Evolutionary conservation across 2,329 filamentous ascomycete species (phyloP), one percentile per base, ranked within the genome.

Genomic region (Dryadomyces sulphureus): DNA sequence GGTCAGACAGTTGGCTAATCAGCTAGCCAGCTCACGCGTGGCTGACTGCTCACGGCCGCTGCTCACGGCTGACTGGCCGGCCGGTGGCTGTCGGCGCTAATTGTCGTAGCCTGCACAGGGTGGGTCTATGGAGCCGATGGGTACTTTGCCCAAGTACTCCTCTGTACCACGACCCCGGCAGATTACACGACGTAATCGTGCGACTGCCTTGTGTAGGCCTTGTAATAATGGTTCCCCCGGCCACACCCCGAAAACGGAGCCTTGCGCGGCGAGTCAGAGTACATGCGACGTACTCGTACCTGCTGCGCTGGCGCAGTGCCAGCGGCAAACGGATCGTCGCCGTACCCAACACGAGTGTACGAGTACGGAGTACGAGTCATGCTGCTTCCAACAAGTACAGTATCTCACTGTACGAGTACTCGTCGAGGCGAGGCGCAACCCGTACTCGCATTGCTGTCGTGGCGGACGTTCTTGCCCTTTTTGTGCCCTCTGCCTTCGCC

Each of bases 191-290:
- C 41, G 41, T 43, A 34, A 43, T 43, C 27, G 41, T 24, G 41
- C 41, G 17, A 21, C 41, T 43, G 41, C 41, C 41, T 41, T 20
- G n/a, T 22, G 17, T 21, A 17, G 9, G 19, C n/a, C 7, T 16
- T 38, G n/a, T 17, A 21, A 12, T 19, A 38, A 4, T 19, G 3
- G 35, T 21, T n/a, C n/a, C 6, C 14, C 11, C 38, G 14, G 19
- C 7, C 17, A 14, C 7, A 19, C 30, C 35, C 46, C 46, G 46
- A 47, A 39, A 47, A 42, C 41, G 46, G 45, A 47, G 45, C 45
- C 45, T 47, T 39, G 45, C 17, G 38, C n/a, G 11, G 19, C 11
- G n/a, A 11, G 12, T 8, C 34, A 36, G 6, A 36, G 34, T 36
- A 36, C 34, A 14, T 36, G n/a, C 34, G n/a, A 16, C 7, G 34